A percentile compares a stretch with the other conserved stretches of the same genome.
Evolutionary conservation across 139 green algal species (phyloP).

Genomic region (Closterium sp.): DNA sequence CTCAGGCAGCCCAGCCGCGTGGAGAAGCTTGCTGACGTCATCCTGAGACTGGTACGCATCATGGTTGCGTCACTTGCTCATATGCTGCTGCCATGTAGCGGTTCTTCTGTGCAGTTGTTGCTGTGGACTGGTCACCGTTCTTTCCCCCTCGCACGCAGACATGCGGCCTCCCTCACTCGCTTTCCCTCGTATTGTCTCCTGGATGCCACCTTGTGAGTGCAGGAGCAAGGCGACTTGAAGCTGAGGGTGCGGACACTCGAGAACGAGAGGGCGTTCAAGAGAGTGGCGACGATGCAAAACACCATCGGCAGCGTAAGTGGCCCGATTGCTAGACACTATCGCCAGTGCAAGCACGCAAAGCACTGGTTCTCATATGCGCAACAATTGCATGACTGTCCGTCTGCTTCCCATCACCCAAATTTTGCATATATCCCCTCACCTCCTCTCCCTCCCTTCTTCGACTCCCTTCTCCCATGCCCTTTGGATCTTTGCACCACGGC

Average conservation of each 20-base stretch:
- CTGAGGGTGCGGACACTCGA: conserved; percentile 92
- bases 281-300: conserved; percentile 72
- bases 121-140: neutral
- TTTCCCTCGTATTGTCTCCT: too few species aligned
- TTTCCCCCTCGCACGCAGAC: too few species aligned
- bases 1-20: conserved; percentile 89
- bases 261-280: conserved; percentile 82
- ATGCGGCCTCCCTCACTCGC: too few species aligned
- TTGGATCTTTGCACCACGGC: neutral
- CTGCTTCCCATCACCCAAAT: too few species aligned
- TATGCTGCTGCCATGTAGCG: too few species aligned
- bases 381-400: neutral
- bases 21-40: conserved; percentile 71
- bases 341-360: neutral
- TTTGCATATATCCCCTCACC: neutral
- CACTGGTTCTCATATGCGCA: neutral
- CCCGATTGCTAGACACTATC: neutral
- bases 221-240: conserved; percentile 92
- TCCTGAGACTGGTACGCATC: conserved; percentile 54
- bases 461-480: neutral
- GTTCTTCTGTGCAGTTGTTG: neutral
- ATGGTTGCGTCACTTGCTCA: neutral
- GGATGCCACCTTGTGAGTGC: too few species aligned
- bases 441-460: neutral
- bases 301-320: conserved; percentile 45